A percentile compares a stretch with the other conserved stretches of the same genome.
phyloP scores from a whole-genome alignment of 108 stramenopile species.

The Aurantiochytrium sp. region DNA sequence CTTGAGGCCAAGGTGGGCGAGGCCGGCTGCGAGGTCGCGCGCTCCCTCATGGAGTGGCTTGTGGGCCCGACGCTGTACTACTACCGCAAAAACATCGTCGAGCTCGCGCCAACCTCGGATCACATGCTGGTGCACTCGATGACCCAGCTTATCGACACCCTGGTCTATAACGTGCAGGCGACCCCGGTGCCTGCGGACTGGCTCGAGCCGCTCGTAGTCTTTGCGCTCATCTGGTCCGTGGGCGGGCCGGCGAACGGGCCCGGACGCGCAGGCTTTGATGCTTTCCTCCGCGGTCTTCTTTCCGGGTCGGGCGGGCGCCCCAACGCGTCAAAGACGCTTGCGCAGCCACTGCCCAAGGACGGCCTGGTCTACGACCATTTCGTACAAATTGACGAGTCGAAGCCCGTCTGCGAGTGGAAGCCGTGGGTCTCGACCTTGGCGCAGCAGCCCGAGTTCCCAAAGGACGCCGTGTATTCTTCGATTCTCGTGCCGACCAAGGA shows the following conservation, averaged over 20 bases:
- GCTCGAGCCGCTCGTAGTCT: background rate
- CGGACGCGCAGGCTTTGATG: background rate
- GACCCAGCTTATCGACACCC: background rate
- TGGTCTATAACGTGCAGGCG: background rate
- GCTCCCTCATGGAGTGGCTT: conserved; percentile 56
- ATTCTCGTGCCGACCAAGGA: conserved; percentile 51
- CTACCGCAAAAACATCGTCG: conserved; percentile 65
- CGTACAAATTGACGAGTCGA: conserved; percentile 9
- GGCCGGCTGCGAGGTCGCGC: conserved; percentile 61
- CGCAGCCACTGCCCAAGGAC: conserved; percentile 37
- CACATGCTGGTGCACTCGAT: background rate
- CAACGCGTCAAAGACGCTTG: background rate
- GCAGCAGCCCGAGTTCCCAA: background rate
- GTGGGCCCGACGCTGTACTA: conserved; percentile 56
- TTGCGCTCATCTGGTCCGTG: background rate
- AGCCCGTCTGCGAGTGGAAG: background rate
- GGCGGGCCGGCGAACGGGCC: background rate
- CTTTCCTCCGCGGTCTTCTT: background rate
- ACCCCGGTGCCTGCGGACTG: background rate
- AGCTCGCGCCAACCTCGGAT: conserved; percentile 59
- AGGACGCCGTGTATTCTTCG: background rate
- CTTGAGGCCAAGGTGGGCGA: conserved; percentile 51
- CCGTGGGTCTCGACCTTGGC: background rate
- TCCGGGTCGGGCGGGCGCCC: background rate
- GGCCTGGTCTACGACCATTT: conserved; percentile 47